Evolutionary conservation across 176 grass and related monocot genomes (phyloP).

Genomic region (Saccharum spontaneum): DNA sequence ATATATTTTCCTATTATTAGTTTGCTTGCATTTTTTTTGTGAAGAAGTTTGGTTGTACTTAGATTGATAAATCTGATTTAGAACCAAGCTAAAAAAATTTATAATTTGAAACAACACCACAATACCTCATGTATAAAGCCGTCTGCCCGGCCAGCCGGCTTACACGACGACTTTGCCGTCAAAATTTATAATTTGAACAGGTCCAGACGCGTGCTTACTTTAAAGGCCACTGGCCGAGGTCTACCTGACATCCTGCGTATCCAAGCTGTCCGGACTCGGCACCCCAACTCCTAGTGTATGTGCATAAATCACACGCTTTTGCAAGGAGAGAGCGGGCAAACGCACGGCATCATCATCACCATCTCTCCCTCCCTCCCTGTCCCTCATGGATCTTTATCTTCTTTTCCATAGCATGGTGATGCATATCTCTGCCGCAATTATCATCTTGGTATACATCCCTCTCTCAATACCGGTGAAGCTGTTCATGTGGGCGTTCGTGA

Average conservation of each 20-base stretch:
- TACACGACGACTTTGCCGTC: not conserved
- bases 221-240: not conserved
- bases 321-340: not conserved
- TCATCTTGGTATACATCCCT: slow-evolving; percentile 52
- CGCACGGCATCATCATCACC: not conserved
- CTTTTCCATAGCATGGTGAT: slow-evolving; percentile 31
- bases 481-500: slow-evolving; percentile 30
- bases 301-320: not conserved
- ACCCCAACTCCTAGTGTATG: not conserved
- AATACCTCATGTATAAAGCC: not conserved
- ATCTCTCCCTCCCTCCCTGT: not conserved
- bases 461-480: slow-evolving; percentile 37
- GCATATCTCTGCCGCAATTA: not conserved
- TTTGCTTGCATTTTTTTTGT: not conserved
- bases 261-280: not conserved
- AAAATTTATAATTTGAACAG: not conserved
- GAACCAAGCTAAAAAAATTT: too few species aligned
- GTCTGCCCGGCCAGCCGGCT: not conserved
- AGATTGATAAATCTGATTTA: too few species aligned
- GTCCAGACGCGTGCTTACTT: not conserved
- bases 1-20: not conserved
- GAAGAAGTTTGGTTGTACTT: not conserved
- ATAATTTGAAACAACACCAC: not conserved
- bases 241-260: not conserved
- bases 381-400: slow-evolving; percentile 33